These are phyloP conservation scores for Scutellaria barbata DNA, from an alignment of 257 asterid species.

Conservation along the genomic window DNA sequence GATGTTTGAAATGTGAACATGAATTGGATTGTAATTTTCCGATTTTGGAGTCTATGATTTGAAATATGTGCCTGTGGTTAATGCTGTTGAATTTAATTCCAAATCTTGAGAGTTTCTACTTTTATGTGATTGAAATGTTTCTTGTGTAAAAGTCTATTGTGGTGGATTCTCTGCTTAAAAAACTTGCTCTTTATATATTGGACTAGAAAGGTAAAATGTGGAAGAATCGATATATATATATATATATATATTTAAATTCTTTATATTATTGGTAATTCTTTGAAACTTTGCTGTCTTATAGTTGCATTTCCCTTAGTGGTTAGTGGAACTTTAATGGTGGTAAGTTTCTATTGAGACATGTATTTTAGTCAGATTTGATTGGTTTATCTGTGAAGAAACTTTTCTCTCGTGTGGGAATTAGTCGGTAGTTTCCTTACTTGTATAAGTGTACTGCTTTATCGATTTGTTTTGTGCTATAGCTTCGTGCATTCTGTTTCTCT, in stretches of 20 bases:
- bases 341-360: constrained; percentile 6
- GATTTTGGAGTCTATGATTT: constrained; percentile 18
- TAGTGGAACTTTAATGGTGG: background rate
- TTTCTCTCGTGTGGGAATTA: background rate
- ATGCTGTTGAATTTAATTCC: constrained; percentile 21
- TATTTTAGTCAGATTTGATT: constrained; percentile 14
- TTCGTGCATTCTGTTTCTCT: background rate
- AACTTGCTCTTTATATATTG: constrained; percentile 15
- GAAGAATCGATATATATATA: background rate
- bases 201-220: constrained; percentile 11
- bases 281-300: background rate
- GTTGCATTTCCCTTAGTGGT: background rate
- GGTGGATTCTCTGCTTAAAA: constrained; percentile 22
- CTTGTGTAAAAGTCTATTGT: constrained; percentile 14
- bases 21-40: constrained; percentile 5
- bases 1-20: constrained; percentile 2
- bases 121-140: constrained; percentile 32
- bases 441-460: background rate
- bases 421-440: background rate
- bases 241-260: background rate
- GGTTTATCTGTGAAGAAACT: background rate
- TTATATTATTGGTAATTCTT: background rate
- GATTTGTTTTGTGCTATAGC: background rate
- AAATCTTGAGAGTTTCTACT: constrained; percentile 16
- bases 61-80: constrained; percentile 24